Evolutionary conservation across 2,329 filamentous ascomycete genomes (phyloP).

Genomic region (Aschersonia sp.): DNA sequence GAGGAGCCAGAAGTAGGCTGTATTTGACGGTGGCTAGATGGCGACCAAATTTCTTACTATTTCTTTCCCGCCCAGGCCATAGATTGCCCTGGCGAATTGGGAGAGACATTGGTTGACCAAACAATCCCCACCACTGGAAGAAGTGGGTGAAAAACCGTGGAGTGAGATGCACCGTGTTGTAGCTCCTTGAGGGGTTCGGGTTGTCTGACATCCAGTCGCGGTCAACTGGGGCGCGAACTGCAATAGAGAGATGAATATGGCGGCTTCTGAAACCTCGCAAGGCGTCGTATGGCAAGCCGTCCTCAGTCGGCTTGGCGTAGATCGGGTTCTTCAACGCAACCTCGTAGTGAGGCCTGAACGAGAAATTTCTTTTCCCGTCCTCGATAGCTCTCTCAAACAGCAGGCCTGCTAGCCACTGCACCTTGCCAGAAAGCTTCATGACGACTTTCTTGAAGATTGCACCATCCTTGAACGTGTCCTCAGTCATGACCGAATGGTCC

Average conservation of each 20-base stretch:
- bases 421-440: conserved; percentile 96
- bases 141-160: conserved; percentile 98
- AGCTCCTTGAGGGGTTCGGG: conserved; percentile 66
- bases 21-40: conserved; percentile 99
- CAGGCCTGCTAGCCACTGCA: conserved; percentile 80
- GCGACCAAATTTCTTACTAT: conserved; percentile 94
- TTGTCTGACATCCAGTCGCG: conserved; percentile 73
- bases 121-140: conserved; percentile 94
- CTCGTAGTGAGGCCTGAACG: conserved; percentile 86
- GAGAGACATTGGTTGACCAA: conserved; percentile 85
- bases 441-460: conserved; percentile 96
- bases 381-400: conserved; percentile 80
- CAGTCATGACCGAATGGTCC: conserved; percentile 43
- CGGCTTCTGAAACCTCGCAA: conserved; percentile 92
- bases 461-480: conserved; percentile 52
- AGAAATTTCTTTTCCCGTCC: conserved; percentile 60
- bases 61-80: conserved; percentile 88
- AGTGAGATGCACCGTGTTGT: conserved; percentile 90
- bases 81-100: conserved; percentile 84
- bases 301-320: conserved; percentile 47
- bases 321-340: conserved; percentile 73
- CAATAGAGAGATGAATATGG: conserved; percentile 90
- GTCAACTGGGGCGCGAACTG: conserved; percentile 73
- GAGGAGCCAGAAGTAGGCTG: conserved; percentile 75
- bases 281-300: conserved; percentile 61